Evolutionary conservation across 139 green algal species (phyloP).

Genomic region (Chlorella sp.): DNA sequence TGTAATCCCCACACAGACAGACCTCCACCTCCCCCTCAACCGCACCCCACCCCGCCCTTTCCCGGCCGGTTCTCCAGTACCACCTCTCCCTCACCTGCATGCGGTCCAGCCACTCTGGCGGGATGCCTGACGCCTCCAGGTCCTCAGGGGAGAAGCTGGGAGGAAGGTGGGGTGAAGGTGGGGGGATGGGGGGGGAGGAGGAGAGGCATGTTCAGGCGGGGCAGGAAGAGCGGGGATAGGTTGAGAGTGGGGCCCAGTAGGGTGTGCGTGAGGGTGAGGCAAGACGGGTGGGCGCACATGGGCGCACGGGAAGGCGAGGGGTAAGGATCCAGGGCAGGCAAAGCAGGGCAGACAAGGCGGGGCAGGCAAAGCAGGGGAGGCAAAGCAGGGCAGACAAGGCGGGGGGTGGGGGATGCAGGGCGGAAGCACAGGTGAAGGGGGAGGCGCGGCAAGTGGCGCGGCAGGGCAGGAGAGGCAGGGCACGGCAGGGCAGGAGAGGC

Average conservation of each 20-base stretch:
- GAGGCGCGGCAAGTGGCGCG: too few species aligned
- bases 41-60: background rate
- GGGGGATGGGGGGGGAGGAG: background rate
- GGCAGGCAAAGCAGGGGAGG: background rate
- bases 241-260: background rate
- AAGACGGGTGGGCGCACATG: background rate
- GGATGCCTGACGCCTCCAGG: constrained; percentile 9
- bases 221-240: background rate
- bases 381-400: background rate
- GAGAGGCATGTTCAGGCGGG: background rate
- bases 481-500: background rate
- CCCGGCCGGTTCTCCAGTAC: too few species aligned
- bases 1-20: too few species aligned
- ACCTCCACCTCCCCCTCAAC: background rate
- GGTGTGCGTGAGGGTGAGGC: background rate
- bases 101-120: constrained; percentile 14
- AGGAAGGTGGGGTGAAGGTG: background rate
- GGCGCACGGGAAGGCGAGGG: background rate
- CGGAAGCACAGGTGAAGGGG: too few species aligned
- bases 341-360: background rate
- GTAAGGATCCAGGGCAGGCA: background rate
- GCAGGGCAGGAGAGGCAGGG: background rate
- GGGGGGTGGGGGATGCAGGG: too few species aligned
- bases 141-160: constrained; percentile 14
- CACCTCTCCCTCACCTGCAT: background rate